Base-by-base conservation (phyloP, 192 early-diverging fungal genomes). In the Chytriomyces sp. region DNA sequence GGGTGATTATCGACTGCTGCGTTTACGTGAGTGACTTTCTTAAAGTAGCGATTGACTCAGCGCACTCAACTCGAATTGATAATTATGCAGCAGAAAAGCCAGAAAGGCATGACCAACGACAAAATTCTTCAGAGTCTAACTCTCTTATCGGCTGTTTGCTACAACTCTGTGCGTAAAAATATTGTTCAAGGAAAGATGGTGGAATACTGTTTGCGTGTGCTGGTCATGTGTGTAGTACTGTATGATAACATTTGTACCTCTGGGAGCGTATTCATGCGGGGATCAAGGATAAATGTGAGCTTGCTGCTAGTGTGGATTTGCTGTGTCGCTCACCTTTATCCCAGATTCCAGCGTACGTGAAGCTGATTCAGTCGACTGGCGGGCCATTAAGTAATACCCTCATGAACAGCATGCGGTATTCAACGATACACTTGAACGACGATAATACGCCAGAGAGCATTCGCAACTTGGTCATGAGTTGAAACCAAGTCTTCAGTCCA, bases 201-300 rank as follows among this genome's bases (percentile, higher is more conserved):
- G 20, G 76, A 80, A 45, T 95, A 95, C 81, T 94, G 89, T 72
- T 81, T 97, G 74, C 87, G 94, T 48, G 93, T 96, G 53, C 92
- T 97, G 90, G 93, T 94, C 45, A 91, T 92, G 11, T 91, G 92
- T 44, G 93, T 95, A 76, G 89, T 98, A 35, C 80, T 97, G 57
- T 96, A 97, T 73, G 97, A 98, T 82, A 94, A 97, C 79, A 91
- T 97, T 59, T 87, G 92, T 69, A 85, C 89, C 7, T 84, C 86
- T 24, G 94, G 95, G 7, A 20, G 63, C 5, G 73, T 93, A 0
- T 94, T 94, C 77, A 82, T 80, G 63, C 91, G 93, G 71, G 85
- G 81, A 69, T 94, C 94, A 20, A 87, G 89, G 43, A 92, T 97
- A 70, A 94, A 97, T 81, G 91, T 92, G 84, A 86, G 89, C 84